These are phyloP conservation scores for Trichoderma aggressivum DNA, from an alignment of 2,329 filamentous ascomycete genomes.

Conservation along the genomic window DNA sequence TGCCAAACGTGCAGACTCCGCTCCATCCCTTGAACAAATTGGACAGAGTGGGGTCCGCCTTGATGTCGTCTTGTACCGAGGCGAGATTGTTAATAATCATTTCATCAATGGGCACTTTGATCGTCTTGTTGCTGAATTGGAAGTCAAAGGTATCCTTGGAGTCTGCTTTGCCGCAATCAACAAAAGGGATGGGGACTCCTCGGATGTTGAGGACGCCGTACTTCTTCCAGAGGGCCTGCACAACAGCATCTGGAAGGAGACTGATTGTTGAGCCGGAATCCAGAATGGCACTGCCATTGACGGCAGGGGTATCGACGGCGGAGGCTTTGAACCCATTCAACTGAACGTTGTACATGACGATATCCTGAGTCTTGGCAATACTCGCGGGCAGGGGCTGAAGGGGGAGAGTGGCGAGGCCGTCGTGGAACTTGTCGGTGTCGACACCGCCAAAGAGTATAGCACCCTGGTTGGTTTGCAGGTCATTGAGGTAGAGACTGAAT, in stretches of 20 bases:
- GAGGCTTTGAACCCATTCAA: slow-evolving; percentile 39
- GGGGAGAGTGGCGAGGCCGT: slow-evolving; percentile 40
- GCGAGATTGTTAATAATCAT: slow-evolving; percentile 47
- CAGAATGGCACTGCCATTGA: slow-evolving; percentile 58
- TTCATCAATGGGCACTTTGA: slow-evolving; percentile 52
- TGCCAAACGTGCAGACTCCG: slow-evolving; percentile 52
- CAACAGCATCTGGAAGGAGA: slow-evolving; percentile 62
- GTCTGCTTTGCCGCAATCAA: slow-evolving; percentile 49
- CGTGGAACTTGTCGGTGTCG: slow-evolving; percentile 69
- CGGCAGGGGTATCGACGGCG: slow-evolving; percentile 33
- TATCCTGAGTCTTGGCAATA: slow-evolving; percentile 37
- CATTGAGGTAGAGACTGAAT: slow-evolving; percentile 69
- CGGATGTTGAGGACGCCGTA: slow-evolving; percentile 48
- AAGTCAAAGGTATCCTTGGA: slow-evolving; percentile 48
- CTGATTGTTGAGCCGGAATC: slow-evolving; percentile 71
- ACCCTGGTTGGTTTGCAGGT: slow-evolving; percentile 61
- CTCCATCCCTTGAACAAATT: slow-evolving; percentile 38
- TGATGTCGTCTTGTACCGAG: slow-evolving; percentile 36
- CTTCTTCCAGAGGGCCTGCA: slow-evolving; percentile 47
- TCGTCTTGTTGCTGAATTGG: slow-evolving; percentile 46
- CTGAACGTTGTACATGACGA: slow-evolving; percentile 38
- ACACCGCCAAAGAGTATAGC: slow-evolving; percentile 76
- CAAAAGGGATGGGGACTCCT: slow-evolving; percentile 43
- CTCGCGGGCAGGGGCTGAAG: slow-evolving; percentile 46
- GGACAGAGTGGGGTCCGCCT: slow-evolving; percentile 39